A percentile compares a stretch with the other conserved stretches of the same genome.
These are phyloP conservation scores for Aegilops umbellulata DNA, from an alignment of 176 grass and related monocot genomes.

Conservation along the genomic window DNA sequence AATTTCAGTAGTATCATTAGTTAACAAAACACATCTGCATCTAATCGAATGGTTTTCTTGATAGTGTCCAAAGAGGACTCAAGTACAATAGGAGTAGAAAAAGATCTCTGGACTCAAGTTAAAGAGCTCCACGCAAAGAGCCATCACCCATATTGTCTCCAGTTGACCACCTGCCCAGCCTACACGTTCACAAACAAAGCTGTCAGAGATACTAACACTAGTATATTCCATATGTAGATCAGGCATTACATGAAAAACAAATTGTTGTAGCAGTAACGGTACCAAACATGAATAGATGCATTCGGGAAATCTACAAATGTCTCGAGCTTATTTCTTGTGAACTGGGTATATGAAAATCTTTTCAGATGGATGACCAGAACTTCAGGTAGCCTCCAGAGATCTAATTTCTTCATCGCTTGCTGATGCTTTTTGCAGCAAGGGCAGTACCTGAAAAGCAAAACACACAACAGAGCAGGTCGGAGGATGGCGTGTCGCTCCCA, in stretches of 20 bases:
- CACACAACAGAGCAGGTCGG: neutral
- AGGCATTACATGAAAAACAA: neutral
- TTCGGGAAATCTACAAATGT: conserved; percentile 94
- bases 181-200: neutral
- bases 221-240: neutral
- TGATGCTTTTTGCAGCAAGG: conserved; percentile 88
- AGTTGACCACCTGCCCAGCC: neutral
- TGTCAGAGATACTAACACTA: neutral
- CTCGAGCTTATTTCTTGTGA: conserved; percentile 88
- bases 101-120: no score
- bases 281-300: no score
- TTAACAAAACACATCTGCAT: no score
- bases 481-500: no score
- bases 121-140: no score
- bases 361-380: conserved; percentile 95
- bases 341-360: conserved; percentile 80
- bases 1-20: no score
- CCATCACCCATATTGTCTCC: neutral
- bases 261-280: neutral
- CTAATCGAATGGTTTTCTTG: no score
- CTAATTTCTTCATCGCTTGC: conserved; percentile 89
- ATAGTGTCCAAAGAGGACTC: no score
- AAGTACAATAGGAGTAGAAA: no score
- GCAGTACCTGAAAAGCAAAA: conserved; percentile 72
- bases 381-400: conserved; percentile 91